Evolutionary conservation across 495 filamentous ascomycete species (phyloP).

Genomic region (Neurospora tetraspora): DNA sequence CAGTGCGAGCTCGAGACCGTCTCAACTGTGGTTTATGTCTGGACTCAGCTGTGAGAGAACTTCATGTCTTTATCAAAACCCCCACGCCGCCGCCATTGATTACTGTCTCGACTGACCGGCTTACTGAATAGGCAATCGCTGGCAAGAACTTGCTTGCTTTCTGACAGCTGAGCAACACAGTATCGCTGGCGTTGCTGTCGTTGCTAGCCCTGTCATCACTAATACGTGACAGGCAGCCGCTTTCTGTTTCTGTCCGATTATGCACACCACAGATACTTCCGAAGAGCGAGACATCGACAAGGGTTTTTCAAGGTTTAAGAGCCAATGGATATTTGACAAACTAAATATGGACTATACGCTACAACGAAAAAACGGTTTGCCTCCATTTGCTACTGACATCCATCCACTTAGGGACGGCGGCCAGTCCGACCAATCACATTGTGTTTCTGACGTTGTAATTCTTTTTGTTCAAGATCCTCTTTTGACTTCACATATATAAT

Average conservation of each 20-base stretch:
- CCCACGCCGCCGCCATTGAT: neutral
- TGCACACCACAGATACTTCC: neutral
- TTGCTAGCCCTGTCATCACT: neutral
- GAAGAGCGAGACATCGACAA: neutral
- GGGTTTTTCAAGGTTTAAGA: neutral
- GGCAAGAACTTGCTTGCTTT: neutral
- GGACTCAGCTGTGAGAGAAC: neutral
- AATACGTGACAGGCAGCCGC: neutral
- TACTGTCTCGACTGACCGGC: neutral
- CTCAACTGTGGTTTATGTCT: neutral
- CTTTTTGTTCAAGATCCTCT: neutral
- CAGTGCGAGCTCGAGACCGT: neutral
- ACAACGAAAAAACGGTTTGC: neutral
- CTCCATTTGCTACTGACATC: neutral
- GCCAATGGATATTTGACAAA: neutral
- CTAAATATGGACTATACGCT: neutral
- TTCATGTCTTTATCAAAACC: neutral
- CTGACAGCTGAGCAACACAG: neutral
- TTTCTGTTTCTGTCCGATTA: neutral
- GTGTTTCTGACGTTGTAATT: neutral
- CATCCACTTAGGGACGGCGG: neutral
- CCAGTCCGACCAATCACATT: neutral
- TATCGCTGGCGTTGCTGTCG: neutral
- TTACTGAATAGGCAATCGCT: neutral
- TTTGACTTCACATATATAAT: neutral